phyloP scores from a whole-genome alignment of 306 rosid species.

The Lotus japonicus region DNA sequence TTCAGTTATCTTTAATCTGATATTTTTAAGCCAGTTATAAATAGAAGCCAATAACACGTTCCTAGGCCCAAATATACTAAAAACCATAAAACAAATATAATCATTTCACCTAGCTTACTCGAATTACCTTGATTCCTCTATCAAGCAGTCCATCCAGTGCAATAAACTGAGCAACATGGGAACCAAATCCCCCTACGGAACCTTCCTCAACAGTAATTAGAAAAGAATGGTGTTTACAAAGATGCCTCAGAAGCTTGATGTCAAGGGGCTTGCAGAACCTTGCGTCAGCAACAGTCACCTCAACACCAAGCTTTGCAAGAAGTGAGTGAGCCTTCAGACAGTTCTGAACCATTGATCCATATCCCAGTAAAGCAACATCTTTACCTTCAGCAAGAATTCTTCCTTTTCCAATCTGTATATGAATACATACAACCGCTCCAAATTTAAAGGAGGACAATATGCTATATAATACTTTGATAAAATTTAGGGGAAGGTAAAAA shows the following conservation, averaged over 20 bases:
- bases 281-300: conserved; percentile 95
- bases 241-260: conserved; percentile 71
- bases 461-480: background rate
- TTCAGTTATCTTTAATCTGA: background rate
- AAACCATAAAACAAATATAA: conserved; percentile 3
- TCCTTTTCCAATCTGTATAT: conserved; percentile 76
- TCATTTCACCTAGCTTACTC: background rate
- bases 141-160: conserved; percentile 86
- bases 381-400: conserved; percentile 74
- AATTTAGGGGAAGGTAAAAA: background rate
- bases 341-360: conserved; percentile 92
- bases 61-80: background rate
- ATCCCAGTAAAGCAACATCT: conserved; percentile 84
- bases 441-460: conserved; percentile 3
- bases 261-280: conserved; percentile 98
- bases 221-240: conserved; percentile 69
- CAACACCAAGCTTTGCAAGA: conserved; percentile 71
- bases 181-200: conserved; percentile 88
- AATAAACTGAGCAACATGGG: conserved; percentile 87
- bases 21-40: background rate
- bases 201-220: conserved; percentile 95
- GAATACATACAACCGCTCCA: background rate
- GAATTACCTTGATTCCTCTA: conserved; percentile 61
- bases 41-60: background rate
- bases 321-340: conserved; percentile 80